These are phyloP conservation scores for Plasmodium fragile DNA, from an alignment of 169 alveolate genomes.

Conservation along the genomic window DNA sequence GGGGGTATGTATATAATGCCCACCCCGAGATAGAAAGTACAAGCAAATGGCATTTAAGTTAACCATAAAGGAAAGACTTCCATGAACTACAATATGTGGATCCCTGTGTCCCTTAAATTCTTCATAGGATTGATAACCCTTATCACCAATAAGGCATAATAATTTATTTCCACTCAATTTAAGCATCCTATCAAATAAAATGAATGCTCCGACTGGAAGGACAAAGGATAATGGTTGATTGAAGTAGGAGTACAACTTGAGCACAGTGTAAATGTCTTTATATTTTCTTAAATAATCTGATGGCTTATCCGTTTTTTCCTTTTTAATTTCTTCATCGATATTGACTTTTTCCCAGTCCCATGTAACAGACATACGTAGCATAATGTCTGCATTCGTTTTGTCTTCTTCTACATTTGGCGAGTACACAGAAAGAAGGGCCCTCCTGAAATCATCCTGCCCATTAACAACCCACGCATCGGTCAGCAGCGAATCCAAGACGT, in stretches of 20 bases:
- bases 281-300: constrained; percentile 77
- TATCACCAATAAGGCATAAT: constrained; percentile 87
- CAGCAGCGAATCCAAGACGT: constrained; percentile 87
- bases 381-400: constrained; percentile 87
- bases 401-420: constrained; percentile 89
- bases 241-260: constrained; percentile 78
- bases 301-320: constrained; percentile 17
- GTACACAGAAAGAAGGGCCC: constrained; percentile 85
- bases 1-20: constrained; percentile 85
- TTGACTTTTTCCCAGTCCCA: constrained; percentile 81
- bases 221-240: constrained; percentile 84
- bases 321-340: constrained; percentile 68
- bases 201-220: constrained; percentile 87
- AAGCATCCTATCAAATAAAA: constrained; percentile 79
- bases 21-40: constrained; percentile 85
- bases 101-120: constrained; percentile 85
- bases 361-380: constrained; percentile 91
- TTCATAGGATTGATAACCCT: constrained; percentile 88
- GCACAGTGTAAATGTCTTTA: constrained; percentile 77
- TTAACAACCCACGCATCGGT: constrained; percentile 86
- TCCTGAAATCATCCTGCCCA: constrained; percentile 80
- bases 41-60: constrained; percentile 87
- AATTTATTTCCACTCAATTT: constrained; percentile 81
- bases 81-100: constrained; percentile 90
- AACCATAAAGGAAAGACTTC: constrained; percentile 89